A percentile compares a stretch with the other conserved stretches of the same genome.
Conservation (phyloP, 2,329 filamentous ascomycete genomes). For the Bretziella fagacearum region DNA sequence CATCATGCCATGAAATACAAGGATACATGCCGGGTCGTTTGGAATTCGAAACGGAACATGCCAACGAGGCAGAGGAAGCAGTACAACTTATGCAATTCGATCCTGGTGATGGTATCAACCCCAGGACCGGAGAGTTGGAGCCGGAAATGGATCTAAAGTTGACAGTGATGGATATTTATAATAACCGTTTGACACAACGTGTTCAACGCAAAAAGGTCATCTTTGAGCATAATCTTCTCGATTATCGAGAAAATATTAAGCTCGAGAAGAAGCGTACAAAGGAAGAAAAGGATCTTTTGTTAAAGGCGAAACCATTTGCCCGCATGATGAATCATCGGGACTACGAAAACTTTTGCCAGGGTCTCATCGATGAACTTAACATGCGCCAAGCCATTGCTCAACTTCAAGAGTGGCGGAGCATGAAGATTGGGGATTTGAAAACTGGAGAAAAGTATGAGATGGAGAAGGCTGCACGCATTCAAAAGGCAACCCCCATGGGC, state of each 20-base stretch:
- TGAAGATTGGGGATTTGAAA: conserved; percentile 68
- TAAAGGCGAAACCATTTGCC: conserved; percentile 90
- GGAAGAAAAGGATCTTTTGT: conserved; percentile 78
- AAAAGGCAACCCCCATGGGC: conserved; percentile 53
- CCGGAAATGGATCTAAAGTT: conserved; percentile 96
- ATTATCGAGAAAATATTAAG: conserved; percentile 82
- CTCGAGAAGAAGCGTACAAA: conserved; percentile 90
- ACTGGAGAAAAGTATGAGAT: conserved; percentile 83
- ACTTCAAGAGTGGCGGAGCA: conserved; percentile 80
- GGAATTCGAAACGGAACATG: conserved; percentile 94
- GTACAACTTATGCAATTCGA: conserved; percentile 98
- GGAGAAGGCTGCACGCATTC: conserved; percentile 63
- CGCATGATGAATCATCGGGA: conserved; percentile 92
- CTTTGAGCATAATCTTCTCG: conserved; percentile 83
- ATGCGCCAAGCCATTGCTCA: conserved; percentile 77
- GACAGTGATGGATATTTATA: conserved; percentile 97
- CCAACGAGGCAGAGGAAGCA: conserved; percentile 94
- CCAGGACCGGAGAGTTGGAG: conserved; percentile 67
- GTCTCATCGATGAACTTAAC: conserved; percentile 79
- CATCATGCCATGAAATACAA: conserved; percentile 92
- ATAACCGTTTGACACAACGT: conserved; percentile 72
- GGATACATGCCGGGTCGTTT: conserved; percentile 96
- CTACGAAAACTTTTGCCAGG: conserved; percentile 71
- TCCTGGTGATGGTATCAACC: conserved; percentile 82
- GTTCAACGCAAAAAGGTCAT: conserved; percentile 93